These are phyloP conservation scores for Echites panduratus DNA, from an alignment of 257 asterid species.

Conservation along the genomic window DNA sequence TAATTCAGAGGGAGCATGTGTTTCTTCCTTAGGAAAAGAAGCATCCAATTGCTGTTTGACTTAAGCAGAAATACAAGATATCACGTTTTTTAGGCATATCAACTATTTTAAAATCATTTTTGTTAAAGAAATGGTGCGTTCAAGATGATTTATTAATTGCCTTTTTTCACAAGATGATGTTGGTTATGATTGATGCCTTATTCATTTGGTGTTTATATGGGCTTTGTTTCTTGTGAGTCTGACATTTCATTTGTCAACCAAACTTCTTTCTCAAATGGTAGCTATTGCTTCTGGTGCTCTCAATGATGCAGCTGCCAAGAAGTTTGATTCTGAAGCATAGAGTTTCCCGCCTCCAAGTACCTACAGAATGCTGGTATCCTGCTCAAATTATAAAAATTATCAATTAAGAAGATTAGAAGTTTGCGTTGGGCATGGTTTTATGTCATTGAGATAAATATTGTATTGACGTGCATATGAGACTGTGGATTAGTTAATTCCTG, in stretches of 20 bases:
- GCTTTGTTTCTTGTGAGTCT: not conserved
- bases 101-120: no score
- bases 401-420: constrained; percentile 84
- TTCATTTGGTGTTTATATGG: not conserved
- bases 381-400: constrained; percentile 91
- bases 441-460: no score
- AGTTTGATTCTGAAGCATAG: constrained; percentile 89
- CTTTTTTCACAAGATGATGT: no score
- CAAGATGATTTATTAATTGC: not conserved
- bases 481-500: no score
- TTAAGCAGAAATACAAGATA: no score
- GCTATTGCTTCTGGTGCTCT: constrained; percentile 88
- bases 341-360: constrained; percentile 88
- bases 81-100: no score
- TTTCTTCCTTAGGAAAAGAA: no score
- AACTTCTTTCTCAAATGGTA: constrained; percentile 77
- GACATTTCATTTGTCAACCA: constrained; percentile 42
- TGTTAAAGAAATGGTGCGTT: no score
- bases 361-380: constrained; percentile 84
- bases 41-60: no score
- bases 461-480: no score
- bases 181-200: not conserved
- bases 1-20: no score
- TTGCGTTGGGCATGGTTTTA: constrained; percentile 94
- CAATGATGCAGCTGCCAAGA: constrained; percentile 96